Evolutionary conservation across 164 flowering plant genomes (phyloP).

Genomic region (Magnolia officinalis): DNA sequence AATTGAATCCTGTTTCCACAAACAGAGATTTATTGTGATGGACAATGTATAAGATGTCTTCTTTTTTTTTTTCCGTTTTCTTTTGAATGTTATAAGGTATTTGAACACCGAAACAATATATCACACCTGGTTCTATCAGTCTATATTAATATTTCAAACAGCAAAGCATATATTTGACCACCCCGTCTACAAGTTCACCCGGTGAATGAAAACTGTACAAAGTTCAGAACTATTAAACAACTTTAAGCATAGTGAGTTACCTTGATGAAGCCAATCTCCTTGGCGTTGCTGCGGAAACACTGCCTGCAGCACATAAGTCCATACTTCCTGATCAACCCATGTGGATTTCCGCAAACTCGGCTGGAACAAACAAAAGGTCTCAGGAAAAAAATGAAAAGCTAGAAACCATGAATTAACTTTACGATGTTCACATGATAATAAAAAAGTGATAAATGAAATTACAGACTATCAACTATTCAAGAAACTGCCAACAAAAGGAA

Average conservation of each 20-base stretch:
- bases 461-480: too few species aligned
- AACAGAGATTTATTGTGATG: background rate
- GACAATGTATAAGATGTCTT: background rate
- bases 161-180: background rate
- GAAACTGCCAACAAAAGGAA: too few species aligned
- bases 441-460: too few species aligned
- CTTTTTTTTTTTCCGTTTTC: too few species aligned
- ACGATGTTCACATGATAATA: too few species aligned
- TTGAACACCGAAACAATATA: background rate
- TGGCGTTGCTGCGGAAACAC: conserved; percentile 79
- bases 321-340: conserved; percentile 69
- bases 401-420: background rate
- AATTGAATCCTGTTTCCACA: too few species aligned
- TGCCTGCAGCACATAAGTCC: conserved; percentile 83
- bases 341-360: conserved; percentile 75
- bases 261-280: conserved; percentile 82
- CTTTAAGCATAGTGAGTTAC: conserved; percentile 19
- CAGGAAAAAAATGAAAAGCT: background rate
- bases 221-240: background rate
- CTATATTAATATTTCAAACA: too few species aligned
- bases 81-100: background rate
- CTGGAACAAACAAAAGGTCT: conserved; percentile 21
- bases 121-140: background rate
- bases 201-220: conserved; percentile 7
- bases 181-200: conserved; percentile 8